Percentiles rank a stretch among this genome's conserved stretches.
These are phyloP conservation scores for Intubia oerlemansii DNA, from an alignment of 2,329 filamentous ascomycete genomes.

Conservation along the genomic window DNA sequence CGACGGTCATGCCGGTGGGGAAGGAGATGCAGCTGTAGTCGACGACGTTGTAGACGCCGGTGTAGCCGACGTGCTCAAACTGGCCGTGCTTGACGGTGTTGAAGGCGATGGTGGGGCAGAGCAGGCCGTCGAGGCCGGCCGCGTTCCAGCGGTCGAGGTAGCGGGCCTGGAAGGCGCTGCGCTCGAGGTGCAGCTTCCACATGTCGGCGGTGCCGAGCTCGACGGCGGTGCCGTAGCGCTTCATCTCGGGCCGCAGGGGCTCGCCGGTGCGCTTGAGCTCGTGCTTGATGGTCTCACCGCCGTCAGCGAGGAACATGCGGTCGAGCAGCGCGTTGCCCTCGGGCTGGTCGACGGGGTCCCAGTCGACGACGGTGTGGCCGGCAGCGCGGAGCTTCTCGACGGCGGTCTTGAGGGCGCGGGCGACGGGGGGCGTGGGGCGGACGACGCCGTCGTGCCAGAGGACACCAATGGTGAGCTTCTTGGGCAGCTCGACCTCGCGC, in stretches of 20 bases:
- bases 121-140: conserved; percentile 35
- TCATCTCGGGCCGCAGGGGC: conserved; percentile 19
- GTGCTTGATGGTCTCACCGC: conserved; percentile 11
- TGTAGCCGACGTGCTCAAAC: conserved; percentile 26
- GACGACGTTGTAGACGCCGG: conserved; percentile 26
- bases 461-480: conserved; percentile 32
- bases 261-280: conserved; percentile 15
- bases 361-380: conserved; percentile 30
- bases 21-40: conserved; percentile 27
- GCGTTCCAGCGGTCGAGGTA: conserved; percentile 24
- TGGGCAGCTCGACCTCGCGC: conserved; percentile 12
- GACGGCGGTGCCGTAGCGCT: conserved; percentile 11
- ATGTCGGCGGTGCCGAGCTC: conserved; percentile 22
- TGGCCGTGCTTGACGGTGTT: conserved; percentile 19
- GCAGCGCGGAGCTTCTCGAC: conserved; percentile 20
- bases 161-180: conserved; percentile 21
- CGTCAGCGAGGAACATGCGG: conserved; percentile 27
- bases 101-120: conserved; percentile 32
- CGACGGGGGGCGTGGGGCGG: conserved; percentile 42
- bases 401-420: conserved; percentile 28
- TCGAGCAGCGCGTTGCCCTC: conserved; percentile 16
- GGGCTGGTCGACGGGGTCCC: conserved; percentile 21
- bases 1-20: conserved; percentile 19
- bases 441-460: conserved; percentile 45
- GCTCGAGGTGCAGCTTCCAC: conserved; percentile 25